Evolutionary conservation across 2,329 filamentous ascomycete species (phyloP).

Genomic region (Orbilia quercus): DNA sequence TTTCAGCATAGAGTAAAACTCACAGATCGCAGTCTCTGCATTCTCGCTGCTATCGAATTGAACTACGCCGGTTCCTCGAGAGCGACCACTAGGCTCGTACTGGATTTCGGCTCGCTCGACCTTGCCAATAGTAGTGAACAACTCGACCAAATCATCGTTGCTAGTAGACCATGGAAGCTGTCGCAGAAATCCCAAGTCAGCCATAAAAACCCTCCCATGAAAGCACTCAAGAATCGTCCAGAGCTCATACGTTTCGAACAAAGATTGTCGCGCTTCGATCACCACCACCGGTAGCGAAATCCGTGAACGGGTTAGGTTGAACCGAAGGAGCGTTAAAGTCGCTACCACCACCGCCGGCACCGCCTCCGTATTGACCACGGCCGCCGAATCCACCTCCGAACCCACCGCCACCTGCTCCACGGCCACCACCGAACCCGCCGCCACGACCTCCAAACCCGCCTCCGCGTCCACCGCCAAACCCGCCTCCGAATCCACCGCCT

Average conservation of each 20-base stretch:
- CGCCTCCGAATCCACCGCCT: slow-evolving; percentile 62
- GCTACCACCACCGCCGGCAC: slow-evolving; percentile 64
- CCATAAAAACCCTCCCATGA: slow-evolving; percentile 56
- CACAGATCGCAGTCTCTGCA: slow-evolving; percentile 87
- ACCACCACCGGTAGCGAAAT: slow-evolving; percentile 85
- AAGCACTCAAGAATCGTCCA: slow-evolving; percentile 57
- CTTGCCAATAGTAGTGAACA: slow-evolving; percentile 97
- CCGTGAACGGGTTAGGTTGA: slow-evolving; percentile 89
- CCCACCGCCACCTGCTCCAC: slow-evolving; percentile 61
- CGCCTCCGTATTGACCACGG: slow-evolving; percentile 56
- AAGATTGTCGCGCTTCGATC: slow-evolving; percentile 88
- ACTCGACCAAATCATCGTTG: slow-evolving; percentile 94
- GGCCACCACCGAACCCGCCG: slow-evolving; percentile 64
- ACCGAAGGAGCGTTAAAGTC: slow-evolving; percentile 68
- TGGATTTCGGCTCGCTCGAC: slow-evolving; percentile 99
- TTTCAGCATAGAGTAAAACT: slow-evolving; percentile 59
- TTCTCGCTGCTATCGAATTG: slow-evolving; percentile 85
- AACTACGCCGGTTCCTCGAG: slow-evolving; percentile 94
- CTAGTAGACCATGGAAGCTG: slow-evolving; percentile 98
- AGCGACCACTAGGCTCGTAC: slow-evolving; percentile 95
- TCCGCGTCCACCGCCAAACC: slow-evolving; percentile 71
- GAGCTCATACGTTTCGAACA: slow-evolving; percentile 86
- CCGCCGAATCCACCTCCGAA: too few relatives aligned
- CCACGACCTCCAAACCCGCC: slow-evolving; percentile 64
- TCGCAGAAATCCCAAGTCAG: slow-evolving; percentile 58